Conservation (phyloP, 805 yeast species). For the Henningerozyma blattae region DNA sequence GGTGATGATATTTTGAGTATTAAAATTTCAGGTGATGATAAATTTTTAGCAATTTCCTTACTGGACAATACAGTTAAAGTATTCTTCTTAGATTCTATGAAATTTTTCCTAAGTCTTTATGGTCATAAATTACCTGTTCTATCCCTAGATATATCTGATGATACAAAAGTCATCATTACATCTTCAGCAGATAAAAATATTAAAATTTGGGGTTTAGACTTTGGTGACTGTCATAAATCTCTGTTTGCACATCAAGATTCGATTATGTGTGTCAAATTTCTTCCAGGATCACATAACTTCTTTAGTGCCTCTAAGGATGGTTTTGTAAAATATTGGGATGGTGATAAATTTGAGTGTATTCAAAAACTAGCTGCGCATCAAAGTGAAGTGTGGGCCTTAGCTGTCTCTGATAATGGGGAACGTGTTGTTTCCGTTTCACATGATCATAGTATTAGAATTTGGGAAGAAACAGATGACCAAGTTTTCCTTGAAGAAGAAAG, state of each 20-base stretch:
- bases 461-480: conserved; percentile 89
- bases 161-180: conserved; percentile 77
- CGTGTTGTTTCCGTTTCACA: conserved; percentile 77
- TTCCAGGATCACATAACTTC: conserved; percentile 80
- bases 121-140: conserved; percentile 96
- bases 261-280: conserved; percentile 75
- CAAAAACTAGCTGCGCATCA: conserved; percentile 83
- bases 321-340: conserved; percentile 93
- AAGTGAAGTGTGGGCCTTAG: conserved; percentile 86
- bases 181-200: conserved; percentile 96
- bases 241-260: conserved; percentile 96
- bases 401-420: conserved; percentile 61
- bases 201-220: conserved; percentile 96
- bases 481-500: conserved; percentile 96
- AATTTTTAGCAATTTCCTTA: conserved; percentile 68
- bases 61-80: conserved; percentile 94
- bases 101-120: conserved; percentile 77
- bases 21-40: conserved; percentile 68
- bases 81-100: conserved; percentile 75
- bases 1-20: conserved; percentile 78
- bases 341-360: conserved; percentile 88
- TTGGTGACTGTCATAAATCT: conserved; percentile 97
- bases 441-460: conserved; percentile 85
- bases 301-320: conserved; percentile 87
- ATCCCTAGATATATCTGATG: conserved; percentile 81